Evolutionary conservation across 78 protist species (phyloP), one percentile per base, ranked within the genome.

Genomic region (Dictyostelium citrinum): DNA sequence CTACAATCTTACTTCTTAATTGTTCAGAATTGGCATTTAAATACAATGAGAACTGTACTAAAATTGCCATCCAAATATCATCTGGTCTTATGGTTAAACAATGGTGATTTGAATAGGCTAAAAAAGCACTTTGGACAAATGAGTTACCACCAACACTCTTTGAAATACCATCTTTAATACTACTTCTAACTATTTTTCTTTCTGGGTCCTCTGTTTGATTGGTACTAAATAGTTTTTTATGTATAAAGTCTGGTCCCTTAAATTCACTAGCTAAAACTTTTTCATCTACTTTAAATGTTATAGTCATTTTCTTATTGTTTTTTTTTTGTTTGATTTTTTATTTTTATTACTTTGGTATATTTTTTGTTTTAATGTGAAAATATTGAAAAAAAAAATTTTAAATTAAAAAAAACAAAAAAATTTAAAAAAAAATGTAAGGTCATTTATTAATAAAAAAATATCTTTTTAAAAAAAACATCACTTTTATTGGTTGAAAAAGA

Each of bases 1-100:
- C 84, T 1, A 91, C 95, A 17, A 91, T 22, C 7, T 31, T 83
- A 17, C n/a, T 14, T 27, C 95, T 94, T 12, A 91, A 64, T 29
- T 74, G 27, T 71, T 91, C 95, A n/a, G 95, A 20, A 24, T 90
- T 81, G 24, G 46, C 81, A 81, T 90, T 81, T 27, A 90, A 14
- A 68, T 90, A 90, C 5, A 61, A 68, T 45, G 64, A 64, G 37
- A 86, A 86, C 43, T 86, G 92, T 14, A 80, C 20, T 2, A 86
- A n/a, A 17, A 86, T 46, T 12, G 92, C 61, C 76, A 79, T 35
- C 90, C 90, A 84, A 24, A 84, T 58, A 39, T 84, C 84, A n/a
- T 84, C 90, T 31, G 90, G 90, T 22, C 92, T 24, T 31, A 86
- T 45, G 9, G 9, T 29, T 72, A 86, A 67, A 86, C 20, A 11